Conservation (phyloP, 306 rosid genomes). For the Quercus bicolor region DNA sequence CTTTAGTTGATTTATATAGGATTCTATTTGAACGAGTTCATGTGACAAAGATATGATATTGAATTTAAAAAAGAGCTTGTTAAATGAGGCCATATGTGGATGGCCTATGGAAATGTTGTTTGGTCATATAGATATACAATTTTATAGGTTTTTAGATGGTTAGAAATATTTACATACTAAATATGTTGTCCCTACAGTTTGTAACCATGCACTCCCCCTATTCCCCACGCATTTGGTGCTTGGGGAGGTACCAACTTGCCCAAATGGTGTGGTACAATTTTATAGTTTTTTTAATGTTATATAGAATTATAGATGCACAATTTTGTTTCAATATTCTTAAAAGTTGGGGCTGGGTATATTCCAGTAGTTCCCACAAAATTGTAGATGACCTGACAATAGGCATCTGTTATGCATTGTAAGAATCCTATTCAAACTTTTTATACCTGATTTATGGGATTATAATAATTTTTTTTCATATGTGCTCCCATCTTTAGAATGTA, state of each 20-base stretch:
- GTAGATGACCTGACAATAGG: not conserved
- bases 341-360: not conserved
- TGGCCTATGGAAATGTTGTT: not conserved
- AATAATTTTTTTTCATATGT: not conserved
- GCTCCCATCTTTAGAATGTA: not conserved
- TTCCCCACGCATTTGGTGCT: too few relatives aligned
- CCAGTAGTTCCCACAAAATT: not conserved
- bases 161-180: too few relatives aligned
- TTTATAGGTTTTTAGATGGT: too few relatives aligned
- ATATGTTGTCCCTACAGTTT: too few relatives aligned
- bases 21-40: not conserved
- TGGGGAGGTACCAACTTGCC: too few relatives aligned
- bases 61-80: not conserved
- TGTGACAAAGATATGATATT: not conserved
- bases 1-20: not conserved
- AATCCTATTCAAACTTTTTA: not conserved
- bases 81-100: not conserved
- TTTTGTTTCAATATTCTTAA: not conserved
- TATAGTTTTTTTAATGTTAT: not conserved
- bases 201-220: too few relatives aligned
- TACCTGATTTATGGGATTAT: not conserved
- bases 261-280: too few relatives aligned
- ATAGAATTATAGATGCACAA: not conserved
- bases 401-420: not conserved
- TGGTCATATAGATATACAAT: too few relatives aligned